Conservation (phyloP, 345 rosid genomes). For the Dimocarpus longan region DNA sequence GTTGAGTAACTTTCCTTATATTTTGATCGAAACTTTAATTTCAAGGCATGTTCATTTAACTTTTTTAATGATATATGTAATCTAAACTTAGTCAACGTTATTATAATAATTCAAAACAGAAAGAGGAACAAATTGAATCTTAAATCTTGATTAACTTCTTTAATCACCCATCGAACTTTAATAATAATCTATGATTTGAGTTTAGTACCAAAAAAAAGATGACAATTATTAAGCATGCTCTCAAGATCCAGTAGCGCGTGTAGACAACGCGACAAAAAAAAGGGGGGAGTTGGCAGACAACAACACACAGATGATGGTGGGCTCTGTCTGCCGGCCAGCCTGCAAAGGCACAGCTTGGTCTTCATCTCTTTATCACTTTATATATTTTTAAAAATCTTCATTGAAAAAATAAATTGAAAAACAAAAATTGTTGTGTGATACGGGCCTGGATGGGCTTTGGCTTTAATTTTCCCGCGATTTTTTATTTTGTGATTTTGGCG, state of each 20-base stretch:
- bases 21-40: too few species aligned
- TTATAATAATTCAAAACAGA: too few species aligned
- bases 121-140: too few species aligned
- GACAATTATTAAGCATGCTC: neutral
- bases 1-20: too few species aligned
- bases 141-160: neutral
- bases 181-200: neutral
- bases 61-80: neutral
- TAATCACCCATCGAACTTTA: neutral
- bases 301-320: neutral
- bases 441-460: neutral
- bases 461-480: conserved; percentile 23
- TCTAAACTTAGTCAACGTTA: too few species aligned
- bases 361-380: neutral
- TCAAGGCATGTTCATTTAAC: neutral
- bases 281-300: too few species aligned
- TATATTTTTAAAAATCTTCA: too few species aligned
- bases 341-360: conserved; percentile 4
- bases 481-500: conserved; percentile 22
- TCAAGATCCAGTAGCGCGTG: neutral
- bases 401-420: too few species aligned
- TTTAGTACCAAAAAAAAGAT: too few species aligned
- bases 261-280: neutral
- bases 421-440: too few species aligned
- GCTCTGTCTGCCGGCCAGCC: conserved; percentile 20